Base-by-base conservation (phyloP, 1,139 yeast species). In the Meyerozyma smithsonii region DNA sequence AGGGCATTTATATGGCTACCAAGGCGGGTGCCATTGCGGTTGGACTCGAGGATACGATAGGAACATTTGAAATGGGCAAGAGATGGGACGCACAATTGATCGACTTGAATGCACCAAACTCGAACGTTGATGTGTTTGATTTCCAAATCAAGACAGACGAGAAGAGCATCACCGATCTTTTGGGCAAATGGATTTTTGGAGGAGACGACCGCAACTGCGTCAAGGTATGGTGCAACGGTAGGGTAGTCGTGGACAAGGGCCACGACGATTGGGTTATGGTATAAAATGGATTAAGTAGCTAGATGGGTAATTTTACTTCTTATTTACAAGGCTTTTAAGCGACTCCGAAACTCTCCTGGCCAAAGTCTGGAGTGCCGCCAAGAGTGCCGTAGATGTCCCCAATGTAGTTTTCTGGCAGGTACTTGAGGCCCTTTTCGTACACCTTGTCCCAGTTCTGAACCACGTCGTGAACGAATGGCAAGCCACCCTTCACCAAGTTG, bases 191-290 rank as follows among this genome's bases (percentile, higher is more conserved):
- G 98, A 67, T 90, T n/a, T 92, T 88, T 57, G 77, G 81, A 44
- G 98, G 97, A 25, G 98, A 92, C 61, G 96, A 92, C 59, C 73
- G 98, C 54, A 92, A 92, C 58, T 81, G 94, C 34, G 55, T 65
- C 11, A 70, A 69, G 41, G 97, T 92, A 11, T 92, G 88, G 87
- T 90, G 90, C 28, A 78, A 80, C 52, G 98, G 98, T 4, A 64
- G 75, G 46, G 51, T 64, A 36, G 84, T 82, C 11, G 64, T 76
- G 7, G 66, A 71, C 44, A 78, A 77, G 21, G 12, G 21, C 8
- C 14, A 2, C n/a, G 34, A 17, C 10, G 34, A 30, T 4, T 30
- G 34, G 34, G 34, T 17, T 8, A 8, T 30, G n/a, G n/a, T n/a
- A n/a, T n/a, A n/a, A n/a, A n/a, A n/a, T n/a, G n/a, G n/a, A n/a